Base-by-base conservation (phyloP, 2,329 filamentous ascomycete genomes). In the Elsinoe necatrix region DNA sequence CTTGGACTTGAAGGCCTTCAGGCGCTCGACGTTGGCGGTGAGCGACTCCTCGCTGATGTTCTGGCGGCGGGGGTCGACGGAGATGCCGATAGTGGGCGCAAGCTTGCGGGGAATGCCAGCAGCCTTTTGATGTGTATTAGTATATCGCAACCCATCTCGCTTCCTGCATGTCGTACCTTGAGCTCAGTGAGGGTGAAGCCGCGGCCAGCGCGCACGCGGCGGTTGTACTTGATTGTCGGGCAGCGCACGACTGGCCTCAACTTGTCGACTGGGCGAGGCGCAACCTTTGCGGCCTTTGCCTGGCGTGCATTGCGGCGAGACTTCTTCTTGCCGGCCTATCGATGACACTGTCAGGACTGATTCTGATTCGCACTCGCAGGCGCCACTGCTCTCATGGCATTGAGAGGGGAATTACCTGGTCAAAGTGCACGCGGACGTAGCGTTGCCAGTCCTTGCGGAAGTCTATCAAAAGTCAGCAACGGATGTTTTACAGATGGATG, bases 401-500 rank as follows among this genome's bases (percentile, higher is more conserved):
- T 70, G 72, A 76, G 70, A 75, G 74, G 77, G 77, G 74, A 77
- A 72, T 80, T 92, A 95, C 92, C 90, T 97, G 93, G 83, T 98
- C 90, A 82, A 98, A 98, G 84, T 98, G 93, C 79, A 89, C 88
- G 80, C 90, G 89, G 75, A 98, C 93, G 80, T 91, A 89, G 81
- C 90, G 89, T 80, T 97, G 91, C 93, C 93, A 98, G 84, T 98
- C 91, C 89, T 95, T 96, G 81, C 89, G 91, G 89, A 95, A 95
- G 77, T 96, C 88, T 93, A 72, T 63, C 65, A 66, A n/a, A 57
- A 59, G 63, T 72, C 64, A 72, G 68, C 62, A 63, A 61, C 58
- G 57, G 18, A 4, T n/a, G 50, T 34, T 25, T 20, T 35, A 12
- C 7, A n/a, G 16, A 29, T n/a, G 2, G 29, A 14, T 20, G 7